Evolutionary conservation across 176 grass and related monocot species (phyloP).

Genomic region (Pontederia paniculata): DNA sequence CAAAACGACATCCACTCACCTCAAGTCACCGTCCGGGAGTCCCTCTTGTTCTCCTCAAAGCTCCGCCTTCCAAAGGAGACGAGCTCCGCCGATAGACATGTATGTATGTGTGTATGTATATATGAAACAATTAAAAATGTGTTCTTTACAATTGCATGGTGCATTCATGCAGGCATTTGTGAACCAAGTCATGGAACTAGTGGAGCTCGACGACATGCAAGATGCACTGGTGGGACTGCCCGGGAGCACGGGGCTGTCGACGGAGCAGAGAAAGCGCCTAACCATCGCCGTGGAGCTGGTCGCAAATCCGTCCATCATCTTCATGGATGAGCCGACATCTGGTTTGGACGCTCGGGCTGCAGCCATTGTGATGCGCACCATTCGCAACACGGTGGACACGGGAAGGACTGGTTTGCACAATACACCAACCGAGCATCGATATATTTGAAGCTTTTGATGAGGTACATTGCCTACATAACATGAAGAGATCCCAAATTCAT

Average conservation of each 20-base stretch:
- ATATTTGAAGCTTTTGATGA: constrained; percentile 92
- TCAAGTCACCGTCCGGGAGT: constrained; percentile 74
- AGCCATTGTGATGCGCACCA: constrained; percentile 70
- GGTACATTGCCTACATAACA: too few species aligned
- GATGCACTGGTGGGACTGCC: constrained; percentile 57
- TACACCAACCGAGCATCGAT: constrained; percentile 73
- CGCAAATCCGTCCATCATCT: constrained; percentile 77
- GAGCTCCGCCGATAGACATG: constrained; percentile 36
- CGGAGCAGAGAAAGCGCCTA: constrained; percentile 74
- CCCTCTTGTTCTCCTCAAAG: constrained; percentile 58
- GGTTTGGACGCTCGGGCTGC: constrained; percentile 69
- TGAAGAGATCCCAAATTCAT: too few species aligned
- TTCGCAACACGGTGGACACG: constrained; percentile 71
- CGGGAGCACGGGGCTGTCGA: constrained; percentile 54
- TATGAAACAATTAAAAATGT: too few species aligned
- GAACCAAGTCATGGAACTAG: constrained; percentile 61
- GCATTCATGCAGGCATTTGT: constrained; percentile 44
- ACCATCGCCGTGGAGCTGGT: constrained; percentile 77
- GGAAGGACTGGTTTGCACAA: constrained; percentile 62
- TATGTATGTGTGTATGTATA: constrained; percentile 19
- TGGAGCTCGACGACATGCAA: constrained; percentile 55
- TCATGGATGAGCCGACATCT: constrained; percentile 74
- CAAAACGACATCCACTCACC: constrained; percentile 77
- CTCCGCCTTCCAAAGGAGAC: constrained; percentile 49
- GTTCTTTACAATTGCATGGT: not conserved